Base-by-base conservation (phyloP, 305 asterid species). In the Fraxinus xanthoxyloides region DNA sequence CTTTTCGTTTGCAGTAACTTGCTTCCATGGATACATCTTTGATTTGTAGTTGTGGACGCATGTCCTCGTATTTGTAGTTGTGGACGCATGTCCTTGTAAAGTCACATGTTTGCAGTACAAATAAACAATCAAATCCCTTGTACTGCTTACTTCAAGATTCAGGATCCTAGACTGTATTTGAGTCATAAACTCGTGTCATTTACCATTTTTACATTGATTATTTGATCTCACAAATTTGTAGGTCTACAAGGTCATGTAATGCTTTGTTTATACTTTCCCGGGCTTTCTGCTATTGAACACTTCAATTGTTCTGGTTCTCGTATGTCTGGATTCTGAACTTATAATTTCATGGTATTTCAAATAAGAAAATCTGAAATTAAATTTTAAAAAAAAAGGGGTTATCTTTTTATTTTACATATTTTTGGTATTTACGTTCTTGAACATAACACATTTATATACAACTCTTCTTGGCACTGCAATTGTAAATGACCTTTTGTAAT, bases 11-110 rank as follows among this genome's bases (percentile, higher is more conserved):
- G 75, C 46, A 65, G 67, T 13, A 61, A 35, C 81, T 17, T 63
- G 32, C 54, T 77, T 83, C 75, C 7, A 75, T 70, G 77, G 43
- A 5, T 73, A 56, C 59, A 43, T 83, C 54, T 67, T 69, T n/a
- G 78, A 31, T 23, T 59, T 81, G 65, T 31, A 40, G 54, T 54
- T 35, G 26, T 77, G 35, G 56, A 51, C 69, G 31, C 72, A 63
- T 63, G 32, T 9, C 72, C n/a, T 63, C 12, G 17, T 63, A 63
- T 23, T 59, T 81, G 65, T 31, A 40, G 54, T 54, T 35, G 26
- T 77, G 35, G 56, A 51, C 69, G 31, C 72, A 63, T 63, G 32
- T 9, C 72, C n/a, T 63, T 26, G 17, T 63, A 63, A 63, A 63
- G 30, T 63, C 72, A 63, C 69, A 31, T 48, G 63, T 69, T 30